phyloP scores from a whole-genome alignment of 192 early-diverging fungal species.

The Coemansia sp. region DNA sequence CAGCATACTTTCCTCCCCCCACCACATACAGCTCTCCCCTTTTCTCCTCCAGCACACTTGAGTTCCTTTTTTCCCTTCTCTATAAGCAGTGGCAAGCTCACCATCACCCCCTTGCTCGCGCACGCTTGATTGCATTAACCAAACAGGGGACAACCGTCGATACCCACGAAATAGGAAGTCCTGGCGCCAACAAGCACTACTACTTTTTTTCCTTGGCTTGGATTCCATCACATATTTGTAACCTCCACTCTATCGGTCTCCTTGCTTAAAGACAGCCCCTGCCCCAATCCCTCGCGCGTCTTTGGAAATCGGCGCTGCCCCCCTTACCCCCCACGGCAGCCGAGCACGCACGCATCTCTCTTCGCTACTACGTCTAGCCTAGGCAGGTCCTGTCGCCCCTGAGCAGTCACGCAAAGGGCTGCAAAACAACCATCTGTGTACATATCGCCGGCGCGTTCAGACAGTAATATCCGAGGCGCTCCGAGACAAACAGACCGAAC shows the following conservation, averaged over 20 bases:
- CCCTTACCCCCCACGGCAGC: neutral
- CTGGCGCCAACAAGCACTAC: neutral
- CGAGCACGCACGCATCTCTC: neutral
- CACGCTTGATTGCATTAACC: constrained; percentile 24
- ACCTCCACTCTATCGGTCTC: constrained; percentile 1
- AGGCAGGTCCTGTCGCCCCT: neutral
- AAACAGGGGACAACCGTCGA: constrained; percentile 14
- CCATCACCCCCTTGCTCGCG: neutral
- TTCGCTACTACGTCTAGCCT: neutral
- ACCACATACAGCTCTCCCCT: constrained; percentile 2
- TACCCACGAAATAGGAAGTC: constrained; percentile 1
- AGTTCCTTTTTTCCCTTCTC: constrained; percentile 1
- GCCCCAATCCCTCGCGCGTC: neutral
- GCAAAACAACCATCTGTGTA: neutral
- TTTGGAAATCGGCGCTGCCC: neutral
- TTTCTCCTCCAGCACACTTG: neutral
- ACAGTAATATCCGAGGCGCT: constrained; percentile 6
- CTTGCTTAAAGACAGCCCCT: constrained; percentile 5
- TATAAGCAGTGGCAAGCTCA: neutral
- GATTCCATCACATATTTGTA: neutral
- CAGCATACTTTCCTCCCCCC: constrained; percentile 17
- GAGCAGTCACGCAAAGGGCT: neutral
- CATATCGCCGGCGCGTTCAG: constrained; percentile 7
- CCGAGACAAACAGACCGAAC: constrained; percentile 8
- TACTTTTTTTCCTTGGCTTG: neutral